Conservation (phyloP, 108 stramenopile genomes). For the Cyclotella cryptica region DNA sequence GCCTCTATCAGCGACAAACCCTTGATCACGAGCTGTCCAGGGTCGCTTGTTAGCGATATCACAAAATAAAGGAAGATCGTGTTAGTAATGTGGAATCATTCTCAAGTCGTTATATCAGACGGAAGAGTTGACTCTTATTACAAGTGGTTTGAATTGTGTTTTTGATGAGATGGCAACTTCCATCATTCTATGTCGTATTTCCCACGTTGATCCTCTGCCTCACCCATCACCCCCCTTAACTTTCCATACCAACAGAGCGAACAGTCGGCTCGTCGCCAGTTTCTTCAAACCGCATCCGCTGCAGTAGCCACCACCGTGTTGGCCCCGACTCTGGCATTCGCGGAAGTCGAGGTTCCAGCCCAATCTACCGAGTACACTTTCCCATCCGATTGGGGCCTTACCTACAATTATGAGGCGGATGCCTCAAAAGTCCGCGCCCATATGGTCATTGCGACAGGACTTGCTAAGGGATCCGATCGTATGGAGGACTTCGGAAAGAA, state of each 20-base stretch:
- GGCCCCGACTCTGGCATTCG: slow-evolving; percentile 59
- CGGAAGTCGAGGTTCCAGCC: slow-evolving; percentile 78
- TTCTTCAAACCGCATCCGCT: slow-evolving; percentile 65
- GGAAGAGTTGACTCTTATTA: too few relatives aligned
- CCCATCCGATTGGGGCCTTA: slow-evolving; percentile 88
- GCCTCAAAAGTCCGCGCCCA: slow-evolving; percentile 90
- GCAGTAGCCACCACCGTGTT: slow-evolving; percentile 57
- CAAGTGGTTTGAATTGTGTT: too few relatives aligned
- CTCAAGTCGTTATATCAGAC: too few relatives aligned
- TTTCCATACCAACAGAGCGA: slow-evolving; percentile 25
- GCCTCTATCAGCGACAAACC: too few relatives aligned
- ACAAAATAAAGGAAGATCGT: too few relatives aligned
- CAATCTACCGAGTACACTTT: slow-evolving; percentile 77
- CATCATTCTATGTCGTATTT: too few relatives aligned
- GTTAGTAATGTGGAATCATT: too few relatives aligned
- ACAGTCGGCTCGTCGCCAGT: slow-evolving; percentile 70
- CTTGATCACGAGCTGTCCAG: too few relatives aligned
- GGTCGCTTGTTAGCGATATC: not conserved
- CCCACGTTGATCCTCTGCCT: too few relatives aligned
- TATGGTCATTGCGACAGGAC: slow-evolving; percentile 89
- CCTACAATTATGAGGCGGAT: slow-evolving; percentile 93
- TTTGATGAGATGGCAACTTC: too few relatives aligned
- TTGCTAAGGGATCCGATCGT: slow-evolving; percentile 89
- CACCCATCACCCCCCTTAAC: not conserved
- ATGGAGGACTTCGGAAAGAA: slow-evolving; percentile 94